Percentiles rank a stretch among this genome's conserved stretches.
These are phyloP conservation scores for Claviceps sp. DNA, from an alignment of 2,329 filamentous ascomycete species.

Conservation along the genomic window DNA sequence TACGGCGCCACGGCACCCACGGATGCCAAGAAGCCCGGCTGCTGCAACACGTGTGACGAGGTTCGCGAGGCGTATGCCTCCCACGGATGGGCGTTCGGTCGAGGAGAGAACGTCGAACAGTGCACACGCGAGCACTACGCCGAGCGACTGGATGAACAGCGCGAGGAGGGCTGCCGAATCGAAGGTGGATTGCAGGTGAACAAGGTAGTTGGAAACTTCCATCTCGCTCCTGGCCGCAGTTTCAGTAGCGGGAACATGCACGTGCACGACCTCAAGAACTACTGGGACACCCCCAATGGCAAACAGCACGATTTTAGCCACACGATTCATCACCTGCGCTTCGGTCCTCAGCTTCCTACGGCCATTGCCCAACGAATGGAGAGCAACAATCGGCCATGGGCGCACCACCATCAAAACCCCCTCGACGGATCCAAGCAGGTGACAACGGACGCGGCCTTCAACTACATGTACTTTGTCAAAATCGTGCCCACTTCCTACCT, in stretches of 20 bases:
- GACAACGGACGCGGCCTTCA: slow-evolving; percentile 72
- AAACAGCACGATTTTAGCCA: slow-evolving; percentile 79
- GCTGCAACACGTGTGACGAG: slow-evolving; percentile 95
- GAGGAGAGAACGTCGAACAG: slow-evolving; percentile 86
- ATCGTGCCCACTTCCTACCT: slow-evolving; percentile 94
- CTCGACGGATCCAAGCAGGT: slow-evolving; percentile 68
- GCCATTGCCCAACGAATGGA: slow-evolving; percentile 49
- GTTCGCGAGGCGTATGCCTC: slow-evolving; percentile 92
- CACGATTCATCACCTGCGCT: slow-evolving; percentile 75
- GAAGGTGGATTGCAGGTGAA: slow-evolving; percentile 89
- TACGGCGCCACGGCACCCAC: slow-evolving; percentile 69
- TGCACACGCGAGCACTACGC: slow-evolving; percentile 90
- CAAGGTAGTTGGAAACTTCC: slow-evolving; percentile 98
- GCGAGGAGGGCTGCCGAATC: slow-evolving; percentile 85
- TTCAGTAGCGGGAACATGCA: slow-evolving; percentile 97
- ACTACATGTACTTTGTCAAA: slow-evolving; percentile 99
- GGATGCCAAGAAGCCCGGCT: slow-evolving; percentile 65
- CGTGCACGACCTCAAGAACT: slow-evolving; percentile 94
- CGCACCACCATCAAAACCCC: slow-evolving; percentile 83
- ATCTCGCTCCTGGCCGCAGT: slow-evolving; percentile 87
- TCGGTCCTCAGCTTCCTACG: slow-evolving; percentile 81
- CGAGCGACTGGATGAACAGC: slow-evolving; percentile 75
- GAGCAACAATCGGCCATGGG: slow-evolving; percentile 47
- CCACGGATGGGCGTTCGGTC: slow-evolving; percentile 81
- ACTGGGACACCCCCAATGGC: slow-evolving; percentile 60